Base-by-base conservation (phyloP, 1,284 basidiomycete species). In the Apiotrichum mycotoxinovorans region DNA sequence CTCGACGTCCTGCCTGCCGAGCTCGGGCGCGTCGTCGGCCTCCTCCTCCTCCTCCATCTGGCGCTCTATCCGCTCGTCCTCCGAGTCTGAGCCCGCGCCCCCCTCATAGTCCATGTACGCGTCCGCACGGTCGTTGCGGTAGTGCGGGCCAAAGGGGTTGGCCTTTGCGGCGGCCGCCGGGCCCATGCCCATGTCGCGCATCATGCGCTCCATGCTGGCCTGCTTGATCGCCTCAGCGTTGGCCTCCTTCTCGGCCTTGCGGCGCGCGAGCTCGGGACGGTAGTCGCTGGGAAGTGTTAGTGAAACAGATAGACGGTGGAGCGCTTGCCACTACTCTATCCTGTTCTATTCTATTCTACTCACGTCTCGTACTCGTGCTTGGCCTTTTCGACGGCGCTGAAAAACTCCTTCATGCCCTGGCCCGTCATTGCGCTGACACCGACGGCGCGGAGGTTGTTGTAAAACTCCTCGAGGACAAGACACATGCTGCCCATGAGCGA, bases 401-500 rank as follows among this genome's bases (percentile, higher is more conserved):
- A 88, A 73, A 98, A 97, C 53, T 89, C 88, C 61, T 87, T 82
- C 72, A 99, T 85, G 7, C 96, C 96, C 49, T 85, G 87, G 14
- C 96, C 96, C 0, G 96, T 98, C 81, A 92, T 83, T 43, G 95
- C 95, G 15, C 91, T 95, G 11, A 98, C 93, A 23, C 95, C 94
- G 14, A 98, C 94, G 9, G 94, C 85, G 80, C 89, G 89, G 46
- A 99, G 79, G 67, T 96, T 89, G 77, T 94, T 91, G 80, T 99
- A 99, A 71, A 99, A 99, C 73, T 98, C 96, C 72, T 99, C 96
- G 55, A 99, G 79, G 9, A 99, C 94, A 47, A 99, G 80, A 74
- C 92, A 93, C 96, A 99, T 98, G 72, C 89, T 93, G 68, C 96
- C 93, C 95, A 98, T 98, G 62, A 99, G 80, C 71, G 91, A 94